Evolutionary conservation across 805 yeast genomes (phyloP), one percentile per base, ranked within the genome.

Genomic region (Kazachstania kunashirensis): DNA sequence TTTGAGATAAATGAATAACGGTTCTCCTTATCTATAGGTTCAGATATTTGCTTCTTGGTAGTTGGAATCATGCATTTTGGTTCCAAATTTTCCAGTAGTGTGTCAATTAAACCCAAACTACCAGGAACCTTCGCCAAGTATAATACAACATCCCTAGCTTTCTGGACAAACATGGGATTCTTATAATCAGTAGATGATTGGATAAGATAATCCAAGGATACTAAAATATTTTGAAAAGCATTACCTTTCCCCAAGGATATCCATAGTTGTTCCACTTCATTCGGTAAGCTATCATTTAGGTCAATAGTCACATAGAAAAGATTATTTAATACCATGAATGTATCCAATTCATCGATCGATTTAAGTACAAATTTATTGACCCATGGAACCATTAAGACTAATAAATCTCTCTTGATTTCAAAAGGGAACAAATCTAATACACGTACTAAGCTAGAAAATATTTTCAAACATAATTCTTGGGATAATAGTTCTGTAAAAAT

Each of bases 251-350:
- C 95, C n/a, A 92, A 64, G 0, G 96, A 89, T 5, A 84, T 85
- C 99, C 99, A 92, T 16, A 92, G 59, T 0, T 94, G 94, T 55
- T 88, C 96, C 9, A 92, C 84, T 48, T 86, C 97, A 48, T 80
- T 81, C 30, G 84, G 84, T 46, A 84, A 75, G 11, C 68, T 66
- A 32, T 79, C 78, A 35, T 88, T 75, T 47, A 79, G 83, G 40
- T 75, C 75, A 25, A 85, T 75, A 0, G 96, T 85, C 27, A 92
- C 79, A 47, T 84, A 96, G 55, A 88, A 75, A 37, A 89, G 61
- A 44, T 88, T 86, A 43, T 72, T 73, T 46, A 89, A 51, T 2
- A 85, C 84, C 94, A 88, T 84, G 34, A 69, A 64, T 3, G 71
- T 55, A 28, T 66, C 70, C n/a, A 61, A 46, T 29, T 62, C 69